Evolutionary conservation across 495 filamentous ascomycete genomes (phyloP).

Genomic region (Aspergillus heteromorphus): DNA sequence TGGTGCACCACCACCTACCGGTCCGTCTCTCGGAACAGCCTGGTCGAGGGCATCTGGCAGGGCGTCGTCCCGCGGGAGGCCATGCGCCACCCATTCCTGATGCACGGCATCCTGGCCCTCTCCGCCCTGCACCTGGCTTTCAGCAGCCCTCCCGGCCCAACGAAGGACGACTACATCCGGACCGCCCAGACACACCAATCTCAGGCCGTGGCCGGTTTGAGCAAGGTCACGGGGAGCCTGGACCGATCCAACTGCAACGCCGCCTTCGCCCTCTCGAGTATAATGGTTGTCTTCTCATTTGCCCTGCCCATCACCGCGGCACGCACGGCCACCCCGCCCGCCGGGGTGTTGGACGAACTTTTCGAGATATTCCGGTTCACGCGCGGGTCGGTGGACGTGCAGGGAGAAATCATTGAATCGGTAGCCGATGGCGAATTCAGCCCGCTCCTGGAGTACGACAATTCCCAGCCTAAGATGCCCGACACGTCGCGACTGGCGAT

Average conservation of each 20-base stretch:
- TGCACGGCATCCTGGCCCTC: slow-evolving; percentile 47
- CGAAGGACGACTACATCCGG: slow-evolving; percentile 22
- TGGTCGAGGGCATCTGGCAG: slow-evolving; percentile 41
- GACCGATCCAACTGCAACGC: slow-evolving; percentile 37
- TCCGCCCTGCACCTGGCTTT: slow-evolving; percentile 42
- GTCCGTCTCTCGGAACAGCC: slow-evolving; percentile 28
- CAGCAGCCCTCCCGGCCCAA: slow-evolving; percentile 13
- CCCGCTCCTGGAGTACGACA: slow-evolving; percentile 22
- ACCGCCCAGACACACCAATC: slow-evolving; percentile 34
- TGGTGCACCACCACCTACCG: slow-evolving; percentile 42
- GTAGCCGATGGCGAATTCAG: slow-evolving; percentile 35
- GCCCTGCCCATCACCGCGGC: slow-evolving; percentile 28
- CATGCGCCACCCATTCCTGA: slow-evolving; percentile 39
- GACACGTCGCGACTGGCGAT: slow-evolving; percentile 35
- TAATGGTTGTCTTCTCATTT: slow-evolving; percentile 43
- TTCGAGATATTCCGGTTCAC: slow-evolving; percentile 39
- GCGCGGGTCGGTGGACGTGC: slow-evolving; percentile 31
- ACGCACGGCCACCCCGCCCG: slow-evolving; percentile 11
- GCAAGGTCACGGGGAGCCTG: slow-evolving; percentile 19
- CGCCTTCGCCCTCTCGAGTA: slow-evolving; percentile 40
- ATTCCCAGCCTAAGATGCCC: slow-evolving; percentile 26
- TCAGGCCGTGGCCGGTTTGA: slow-evolving; percentile 31
- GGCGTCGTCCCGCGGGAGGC: slow-evolving; percentile 39
- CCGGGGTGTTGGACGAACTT: slow-evolving; percentile 32
- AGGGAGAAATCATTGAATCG: slow-evolving; percentile 25